A percentile compares a stretch with the other conserved stretches of the same genome.
phyloP scores from a whole-genome alignment of 2,329 filamentous ascomycete genomes.

The Colletotrichum sp. region DNA sequence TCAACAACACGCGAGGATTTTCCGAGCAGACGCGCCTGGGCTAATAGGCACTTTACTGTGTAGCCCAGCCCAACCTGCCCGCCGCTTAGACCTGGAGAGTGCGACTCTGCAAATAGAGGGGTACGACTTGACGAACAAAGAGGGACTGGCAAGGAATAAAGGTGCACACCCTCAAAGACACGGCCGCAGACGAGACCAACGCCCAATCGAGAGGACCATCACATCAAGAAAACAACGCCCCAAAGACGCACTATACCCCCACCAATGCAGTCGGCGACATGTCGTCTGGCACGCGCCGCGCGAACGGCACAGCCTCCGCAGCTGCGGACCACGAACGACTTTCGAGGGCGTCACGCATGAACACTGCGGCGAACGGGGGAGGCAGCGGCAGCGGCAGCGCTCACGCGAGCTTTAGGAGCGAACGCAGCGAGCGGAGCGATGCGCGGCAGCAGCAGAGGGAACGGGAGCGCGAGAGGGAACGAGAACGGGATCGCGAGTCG shows the following conservation, averaged over 20 bases:
- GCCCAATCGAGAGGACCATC: background rate
- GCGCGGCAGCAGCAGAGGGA: conserved; percentile 12
- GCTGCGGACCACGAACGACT: conserved; percentile 36
- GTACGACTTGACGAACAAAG: background rate
- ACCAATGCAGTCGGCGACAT: conserved; percentile 44
- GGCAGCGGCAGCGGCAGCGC: conserved; percentile 15
- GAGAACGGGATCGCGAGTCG: conserved; percentile 36
- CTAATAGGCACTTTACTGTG: conserved; percentile 16
- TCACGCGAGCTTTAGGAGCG: conserved; percentile 34
- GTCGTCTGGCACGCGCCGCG: conserved; percentile 48
- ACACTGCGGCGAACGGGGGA: conserved; percentile 18
- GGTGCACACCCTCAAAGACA: background rate
- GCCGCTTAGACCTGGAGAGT: background rate
- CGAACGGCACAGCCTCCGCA: conserved; percentile 34
- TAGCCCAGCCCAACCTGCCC: background rate
- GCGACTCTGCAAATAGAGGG: conserved; percentile 8
- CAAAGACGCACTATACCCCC: background rate
- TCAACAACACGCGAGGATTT: conserved; percentile 18
- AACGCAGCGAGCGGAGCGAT: conserved; percentile 24
- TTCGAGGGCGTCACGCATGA: conserved; percentile 35
- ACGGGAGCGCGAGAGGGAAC: background rate
- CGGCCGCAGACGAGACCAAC: background rate
- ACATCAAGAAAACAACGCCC: background rate
- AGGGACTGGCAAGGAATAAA: background rate
- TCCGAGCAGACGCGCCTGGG: conserved; percentile 17